These are phyloP conservation scores for Diaporthe sp. DNA, from an alignment of 2,329 filamentous ascomycete genomes.

Conservation along the genomic window DNA sequence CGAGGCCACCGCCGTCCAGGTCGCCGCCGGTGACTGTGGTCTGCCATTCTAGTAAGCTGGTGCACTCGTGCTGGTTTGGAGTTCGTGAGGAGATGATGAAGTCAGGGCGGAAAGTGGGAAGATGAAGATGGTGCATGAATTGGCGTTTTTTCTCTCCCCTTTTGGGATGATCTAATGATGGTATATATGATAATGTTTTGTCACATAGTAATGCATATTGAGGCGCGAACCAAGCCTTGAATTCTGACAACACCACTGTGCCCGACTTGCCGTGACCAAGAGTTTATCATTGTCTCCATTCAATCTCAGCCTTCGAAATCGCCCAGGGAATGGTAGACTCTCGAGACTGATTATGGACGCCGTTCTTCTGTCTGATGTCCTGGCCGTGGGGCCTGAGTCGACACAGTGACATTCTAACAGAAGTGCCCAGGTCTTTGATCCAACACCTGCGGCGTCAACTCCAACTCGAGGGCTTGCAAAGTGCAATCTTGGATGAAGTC, in stretches of 20 bases:
- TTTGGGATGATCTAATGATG: constrained; percentile 3
- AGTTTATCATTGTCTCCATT: too few relatives aligned
- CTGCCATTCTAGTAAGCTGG: background rate
- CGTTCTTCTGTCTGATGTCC: constrained; percentile 34
- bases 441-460: background rate
- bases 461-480: too few relatives aligned
- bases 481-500: constrained; percentile 46
- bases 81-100: background rate
- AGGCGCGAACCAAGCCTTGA: constrained; percentile 11
- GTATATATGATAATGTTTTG: constrained; percentile 27
- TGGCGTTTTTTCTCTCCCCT: background rate
- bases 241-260: background rate
- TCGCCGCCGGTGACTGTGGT: constrained; percentile 54
- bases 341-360: background rate
- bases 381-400: background rate
- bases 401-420: background rate
- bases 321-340: background rate
- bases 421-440: background rate
- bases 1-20: constrained; percentile 58
- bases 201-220: constrained; percentile 20
- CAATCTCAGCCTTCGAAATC: background rate
- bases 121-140: background rate
- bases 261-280: background rate
- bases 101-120: background rate
- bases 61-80: background rate